These are phyloP conservation scores for Fusarium ramigenum DNA, from an alignment of 2,329 filamentous ascomycete genomes.

Conservation along the genomic window DNA sequence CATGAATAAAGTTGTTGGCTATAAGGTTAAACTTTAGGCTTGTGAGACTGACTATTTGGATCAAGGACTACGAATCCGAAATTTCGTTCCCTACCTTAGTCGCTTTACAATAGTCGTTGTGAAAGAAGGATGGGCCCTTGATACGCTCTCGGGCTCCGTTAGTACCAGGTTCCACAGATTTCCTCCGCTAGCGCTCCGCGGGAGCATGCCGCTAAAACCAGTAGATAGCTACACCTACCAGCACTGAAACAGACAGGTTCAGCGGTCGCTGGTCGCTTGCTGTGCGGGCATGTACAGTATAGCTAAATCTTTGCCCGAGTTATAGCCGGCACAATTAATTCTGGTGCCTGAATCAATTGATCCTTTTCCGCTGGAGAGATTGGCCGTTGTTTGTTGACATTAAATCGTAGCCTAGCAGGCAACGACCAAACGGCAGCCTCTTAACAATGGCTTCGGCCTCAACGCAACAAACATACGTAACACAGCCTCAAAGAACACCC, in stretches of 20 bases:
- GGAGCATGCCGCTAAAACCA: neutral
- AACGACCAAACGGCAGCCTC: neutral
- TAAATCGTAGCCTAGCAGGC: conserved; percentile 18
- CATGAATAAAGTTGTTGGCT: neutral
- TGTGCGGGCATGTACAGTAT: too few relatives aligned
- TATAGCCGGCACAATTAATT: neutral
- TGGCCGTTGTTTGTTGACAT: neutral
- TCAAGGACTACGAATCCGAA: neutral
- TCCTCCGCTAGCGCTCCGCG: neutral
- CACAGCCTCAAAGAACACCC: neutral
- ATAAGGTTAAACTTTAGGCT: neutral
- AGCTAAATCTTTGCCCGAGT: neutral
- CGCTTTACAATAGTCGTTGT: neutral
- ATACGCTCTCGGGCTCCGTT: neutral
- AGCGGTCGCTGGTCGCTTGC: neutral
- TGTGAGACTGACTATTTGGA: neutral
- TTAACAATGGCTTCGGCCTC: neutral
- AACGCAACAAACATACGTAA: neutral
- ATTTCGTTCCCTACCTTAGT: neutral
- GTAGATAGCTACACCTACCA: too few relatives aligned
- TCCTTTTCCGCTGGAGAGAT: neutral
- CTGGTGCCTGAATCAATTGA: neutral
- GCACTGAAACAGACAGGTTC: too few relatives aligned
- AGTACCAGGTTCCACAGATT: neutral
- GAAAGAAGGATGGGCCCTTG: neutral